Conservation (phyloP, 306 rosid genomes). For the Begonia loranthoides region DNA sequence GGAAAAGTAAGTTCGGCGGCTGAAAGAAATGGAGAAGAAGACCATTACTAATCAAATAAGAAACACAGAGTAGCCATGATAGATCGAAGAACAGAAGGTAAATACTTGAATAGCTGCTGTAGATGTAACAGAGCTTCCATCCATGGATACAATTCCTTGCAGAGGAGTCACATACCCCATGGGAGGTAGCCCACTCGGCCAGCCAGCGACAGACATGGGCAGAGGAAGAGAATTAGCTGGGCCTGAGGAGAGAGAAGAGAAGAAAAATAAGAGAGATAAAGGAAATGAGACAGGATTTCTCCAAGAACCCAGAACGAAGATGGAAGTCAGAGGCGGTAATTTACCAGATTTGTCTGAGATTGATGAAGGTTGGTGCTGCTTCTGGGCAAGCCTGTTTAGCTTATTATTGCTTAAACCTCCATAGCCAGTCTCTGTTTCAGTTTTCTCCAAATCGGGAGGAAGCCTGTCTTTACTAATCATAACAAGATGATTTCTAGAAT, state of each 20-base stretch:
- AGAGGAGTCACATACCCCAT: slow-evolving; percentile 85
- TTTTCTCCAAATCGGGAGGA: slow-evolving; percentile 67
- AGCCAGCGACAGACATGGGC: slow-evolving; percentile 65
- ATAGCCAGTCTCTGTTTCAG: slow-evolving; percentile 37
- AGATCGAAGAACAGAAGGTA: neutral
- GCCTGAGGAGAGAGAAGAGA: slow-evolving; percentile 21
- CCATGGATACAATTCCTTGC: slow-evolving; percentile 86
- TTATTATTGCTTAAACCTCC: slow-evolving; percentile 27
- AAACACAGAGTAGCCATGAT: neutral
- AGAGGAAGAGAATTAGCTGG: slow-evolving; percentile 52
- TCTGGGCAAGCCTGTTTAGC: slow-evolving; percentile 30
- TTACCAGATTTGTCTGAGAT: slow-evolving; percentile 30
- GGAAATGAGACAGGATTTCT: slow-evolving; percentile 1
- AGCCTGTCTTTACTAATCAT: slow-evolving; percentile 44
- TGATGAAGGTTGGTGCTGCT: slow-evolving; percentile 17
- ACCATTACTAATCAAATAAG: neutral
- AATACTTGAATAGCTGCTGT: slow-evolving; percentile 65
- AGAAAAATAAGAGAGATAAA: slow-evolving; percentile 1
- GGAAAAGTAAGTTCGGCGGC: slow-evolving; percentile 63
- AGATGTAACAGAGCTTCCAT: slow-evolving; percentile 52
- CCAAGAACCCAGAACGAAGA: neutral
- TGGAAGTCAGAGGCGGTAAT: slow-evolving; percentile 20
- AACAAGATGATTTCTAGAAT: slow-evolving; percentile 21
- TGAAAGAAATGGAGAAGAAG: slow-evolving; percentile 9
- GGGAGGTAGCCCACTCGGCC: slow-evolving; percentile 83